Evolutionary conservation across 371 early-diverging fungal genomes (phyloP).

Genomic region (Syncephalis fuscata): DNA sequence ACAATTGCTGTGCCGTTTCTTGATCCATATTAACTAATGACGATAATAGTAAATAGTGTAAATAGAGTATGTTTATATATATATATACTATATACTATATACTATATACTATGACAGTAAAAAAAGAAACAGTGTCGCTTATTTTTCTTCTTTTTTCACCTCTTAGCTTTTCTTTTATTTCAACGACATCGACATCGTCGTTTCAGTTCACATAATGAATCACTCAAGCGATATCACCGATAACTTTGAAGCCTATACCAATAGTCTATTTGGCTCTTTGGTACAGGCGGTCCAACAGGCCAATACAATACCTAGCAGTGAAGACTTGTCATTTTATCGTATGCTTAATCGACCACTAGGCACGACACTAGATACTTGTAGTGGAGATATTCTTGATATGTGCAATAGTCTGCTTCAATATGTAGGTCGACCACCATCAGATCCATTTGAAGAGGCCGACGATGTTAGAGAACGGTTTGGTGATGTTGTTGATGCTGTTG

Average conservation of each 20-base stretch:
- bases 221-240: slow-evolving; percentile 4
- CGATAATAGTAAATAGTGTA: no score
- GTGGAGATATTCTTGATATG: slow-evolving; percentile 26
- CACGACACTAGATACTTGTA: slow-evolving; percentile 25
- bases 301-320: slow-evolving; percentile 28
- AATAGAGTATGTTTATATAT: no score
- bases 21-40: slow-evolving; percentile 42
- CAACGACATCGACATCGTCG: no score
- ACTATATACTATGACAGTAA: no score
- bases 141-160: no score
- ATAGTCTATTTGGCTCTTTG: slow-evolving; percentile 32
- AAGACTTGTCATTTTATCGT: slow-evolving; percentile 52
- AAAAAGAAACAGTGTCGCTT: no score
- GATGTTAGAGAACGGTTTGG: slow-evolving; percentile 53
- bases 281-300: slow-evolving; percentile 44
- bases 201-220: no score
- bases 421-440: slow-evolving; percentile 10
- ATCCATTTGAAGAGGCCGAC: slow-evolving; percentile 29
- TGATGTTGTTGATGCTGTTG: slow-evolving; percentile 56
- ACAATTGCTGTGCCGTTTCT: slow-evolving; percentile 48
- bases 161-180: no score
- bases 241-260: slow-evolving; percentile 36
- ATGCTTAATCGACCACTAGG: slow-evolving; percentile 45
- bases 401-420: slow-evolving; percentile 37
- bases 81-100: no score